Conservation (phyloP, 257 asterid species). For the Fraxinus americana region DNA sequence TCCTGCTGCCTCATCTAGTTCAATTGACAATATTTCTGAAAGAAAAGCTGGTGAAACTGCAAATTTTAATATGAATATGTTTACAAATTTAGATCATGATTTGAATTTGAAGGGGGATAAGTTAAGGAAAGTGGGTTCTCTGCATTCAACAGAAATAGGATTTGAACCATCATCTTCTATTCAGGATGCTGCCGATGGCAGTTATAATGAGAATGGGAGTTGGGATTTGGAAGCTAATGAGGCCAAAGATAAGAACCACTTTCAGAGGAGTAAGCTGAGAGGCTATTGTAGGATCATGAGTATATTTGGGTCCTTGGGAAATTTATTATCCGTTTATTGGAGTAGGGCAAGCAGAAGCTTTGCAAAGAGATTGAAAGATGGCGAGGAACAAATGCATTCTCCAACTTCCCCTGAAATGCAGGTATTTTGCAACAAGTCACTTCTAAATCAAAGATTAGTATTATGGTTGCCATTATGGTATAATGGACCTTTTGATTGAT, state of each 20-base stretch:
- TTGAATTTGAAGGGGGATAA: constrained; percentile 23
- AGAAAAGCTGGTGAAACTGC: constrained; percentile 24
- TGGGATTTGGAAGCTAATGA: constrained; percentile 47
- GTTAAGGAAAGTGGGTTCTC: neutral
- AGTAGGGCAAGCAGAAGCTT: constrained; percentile 35
- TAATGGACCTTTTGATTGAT: neutral
- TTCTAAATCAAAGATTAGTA: neutral
- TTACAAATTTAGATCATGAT: constrained; percentile 20
- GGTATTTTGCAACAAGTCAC: constrained; percentile 23
- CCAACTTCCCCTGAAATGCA: constrained; percentile 25
- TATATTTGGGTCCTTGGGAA: constrained; percentile 31
- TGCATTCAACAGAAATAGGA: constrained; percentile 10
- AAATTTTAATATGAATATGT: constrained; percentile 21
- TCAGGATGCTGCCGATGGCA: constrained; percentile 26
- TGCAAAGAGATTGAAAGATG: constrained; percentile 49
- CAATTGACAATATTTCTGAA: constrained; percentile 27
- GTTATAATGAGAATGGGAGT: constrained; percentile 25
- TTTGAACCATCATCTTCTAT: constrained; percentile 30
- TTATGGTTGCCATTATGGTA: neutral
- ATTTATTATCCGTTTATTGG: constrained; percentile 24
- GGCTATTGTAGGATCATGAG: constrained; percentile 24
- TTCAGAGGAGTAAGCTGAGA: constrained; percentile 29
- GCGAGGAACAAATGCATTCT: constrained; percentile 39
- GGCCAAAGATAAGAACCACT: constrained; percentile 19
- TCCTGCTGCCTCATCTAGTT: constrained; percentile 40